Conservation (phyloP, 2,329 filamentous ascomycete genomes). For the Amylocarpus encephaloides region DNA sequence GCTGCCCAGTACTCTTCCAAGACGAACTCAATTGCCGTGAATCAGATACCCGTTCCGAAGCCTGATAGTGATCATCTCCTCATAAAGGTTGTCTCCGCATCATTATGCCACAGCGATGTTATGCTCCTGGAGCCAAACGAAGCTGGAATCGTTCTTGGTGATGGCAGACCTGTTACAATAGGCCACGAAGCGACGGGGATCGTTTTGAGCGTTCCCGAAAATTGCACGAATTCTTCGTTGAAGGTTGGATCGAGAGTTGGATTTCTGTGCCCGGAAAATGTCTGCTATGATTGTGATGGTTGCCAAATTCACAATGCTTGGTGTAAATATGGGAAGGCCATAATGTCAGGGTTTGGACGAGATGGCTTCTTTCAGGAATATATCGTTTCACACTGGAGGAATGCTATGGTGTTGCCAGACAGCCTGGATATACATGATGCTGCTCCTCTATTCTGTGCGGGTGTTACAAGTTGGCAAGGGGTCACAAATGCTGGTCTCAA, state of each 20-base stretch:
- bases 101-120: slow-evolving; percentile 36
- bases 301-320: slow-evolving; percentile 40
- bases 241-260: slow-evolving; percentile 14
- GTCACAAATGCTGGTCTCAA: slow-evolving; percentile 13
- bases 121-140: slow-evolving; percentile 17
- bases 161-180: slow-evolving; percentile 11
- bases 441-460: slow-evolving; percentile 44
- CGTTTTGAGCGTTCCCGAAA: slow-evolving; percentile 11
- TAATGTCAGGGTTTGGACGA: slow-evolving; percentile 36
- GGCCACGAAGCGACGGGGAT: slow-evolving; percentile 17
- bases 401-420: slow-evolving; percentile 37
- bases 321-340: slow-evolving; percentile 35
- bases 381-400: slow-evolving; percentile 39
- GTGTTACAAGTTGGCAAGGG: slow-evolving; percentile 35
- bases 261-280: slow-evolving; percentile 10
- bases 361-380: slow-evolving; percentile 45
- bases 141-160: slow-evolving; percentile 3
- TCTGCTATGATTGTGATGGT: slow-evolving; percentile 34
- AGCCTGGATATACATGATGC: slow-evolving; percentile 31
- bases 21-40: slow-evolving; percentile 5
- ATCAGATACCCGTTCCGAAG: slow-evolving; percentile 37
- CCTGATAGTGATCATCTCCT: slow-evolving; percentile 37
- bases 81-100: slow-evolving; percentile 34
- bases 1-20: slow-evolving; percentile 4
- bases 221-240: slow-evolving; percentile 6